Evolutionary conservation across 768 basidiomycete species (phyloP), one percentile per base, ranked within the genome.

Genomic region (Exidia glandulosa): DNA sequence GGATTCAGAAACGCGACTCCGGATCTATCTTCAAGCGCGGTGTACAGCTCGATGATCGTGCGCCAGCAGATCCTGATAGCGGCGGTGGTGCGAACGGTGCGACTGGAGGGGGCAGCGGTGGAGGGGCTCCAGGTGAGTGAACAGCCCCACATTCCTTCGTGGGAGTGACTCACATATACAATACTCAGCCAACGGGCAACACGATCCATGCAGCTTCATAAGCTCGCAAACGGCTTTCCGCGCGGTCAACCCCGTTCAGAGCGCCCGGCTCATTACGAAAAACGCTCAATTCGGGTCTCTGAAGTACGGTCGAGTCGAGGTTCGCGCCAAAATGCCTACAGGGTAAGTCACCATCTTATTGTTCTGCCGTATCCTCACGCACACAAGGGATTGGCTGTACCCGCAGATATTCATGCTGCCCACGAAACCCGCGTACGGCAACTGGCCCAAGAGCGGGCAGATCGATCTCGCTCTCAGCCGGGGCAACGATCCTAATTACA

Each of bases 381-480:
- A 59, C 31, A 31, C 34, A 31, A 32, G 36, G 14, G 31, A 45
- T 25, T 2, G 12, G 41, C 69, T 76, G 34, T 75, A 73, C 74
- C 74, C 75, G 23, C 73, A 74, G 12, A 73, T 77, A 59, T 77
- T 75, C 72, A 75, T 82, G 77, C 64, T 78, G 33, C 78, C 81
- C 34, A 70, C 69, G 52, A 70, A 76, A 61, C 69, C 74, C 54
- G 72, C 65, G 36, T 82, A 82, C 64, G 80, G 81, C 5, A 52
- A 60, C 5, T 84, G 81, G 79, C 84, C 84, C 0, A 68, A 72
- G 30, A 75, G 76, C 50, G 83, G 87, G 58, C 83, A 88, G 72
- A 88, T 89, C 64, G 86, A 90, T 70, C 85, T 90, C 19, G 12
- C 23, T 23, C 82, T 72, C 75, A 82, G 73, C 63, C 79, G 75